A percentile compares a stretch with the other conserved stretches of the same genome.
Conservation (phyloP, 163 green algal genomes). For the Scenedesmus sp. region DNA sequence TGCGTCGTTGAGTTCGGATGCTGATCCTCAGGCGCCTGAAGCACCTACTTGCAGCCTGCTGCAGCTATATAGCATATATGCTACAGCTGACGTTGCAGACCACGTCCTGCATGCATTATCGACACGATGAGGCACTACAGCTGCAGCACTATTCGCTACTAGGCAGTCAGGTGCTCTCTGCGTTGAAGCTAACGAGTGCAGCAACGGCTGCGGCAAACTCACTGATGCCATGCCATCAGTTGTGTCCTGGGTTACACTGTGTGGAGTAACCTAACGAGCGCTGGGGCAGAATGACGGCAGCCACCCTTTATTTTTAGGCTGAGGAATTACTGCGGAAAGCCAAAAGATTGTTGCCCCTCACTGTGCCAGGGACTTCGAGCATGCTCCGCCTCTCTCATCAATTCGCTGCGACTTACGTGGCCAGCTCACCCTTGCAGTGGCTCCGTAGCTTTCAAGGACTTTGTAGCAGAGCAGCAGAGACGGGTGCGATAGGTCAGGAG, state of each 20-base stretch:
- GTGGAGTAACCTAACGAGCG: background rate
- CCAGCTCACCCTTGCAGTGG: background rate
- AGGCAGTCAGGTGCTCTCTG: too few species aligned
- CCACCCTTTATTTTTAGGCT: too few species aligned
- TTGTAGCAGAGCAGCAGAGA: background rate
- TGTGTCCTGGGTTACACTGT: background rate
- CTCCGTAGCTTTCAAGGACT: background rate
- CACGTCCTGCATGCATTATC: too few species aligned
- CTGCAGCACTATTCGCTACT: too few species aligned
- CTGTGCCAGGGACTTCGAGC: background rate
- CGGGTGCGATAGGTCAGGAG: background rate
- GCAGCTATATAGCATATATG: too few species aligned
- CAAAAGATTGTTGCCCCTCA: background rate
- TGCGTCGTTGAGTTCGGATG: too few species aligned
- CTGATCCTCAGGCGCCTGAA: background rate
- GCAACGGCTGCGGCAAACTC: too few species aligned
- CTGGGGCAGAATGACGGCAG: background rate
- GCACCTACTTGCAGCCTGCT: too few species aligned
- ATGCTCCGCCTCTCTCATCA: background rate
- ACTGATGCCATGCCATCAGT: too few species aligned
- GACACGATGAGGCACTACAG: too few species aligned
- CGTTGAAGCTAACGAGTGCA: background rate
- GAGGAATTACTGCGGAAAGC: too few species aligned
- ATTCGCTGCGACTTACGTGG: background rate
- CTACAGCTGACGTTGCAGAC: too few species aligned